Base-by-base conservation (phyloP, 2,329 filamentous ascomycete species). In the Byssothecium circinans region DNA sequence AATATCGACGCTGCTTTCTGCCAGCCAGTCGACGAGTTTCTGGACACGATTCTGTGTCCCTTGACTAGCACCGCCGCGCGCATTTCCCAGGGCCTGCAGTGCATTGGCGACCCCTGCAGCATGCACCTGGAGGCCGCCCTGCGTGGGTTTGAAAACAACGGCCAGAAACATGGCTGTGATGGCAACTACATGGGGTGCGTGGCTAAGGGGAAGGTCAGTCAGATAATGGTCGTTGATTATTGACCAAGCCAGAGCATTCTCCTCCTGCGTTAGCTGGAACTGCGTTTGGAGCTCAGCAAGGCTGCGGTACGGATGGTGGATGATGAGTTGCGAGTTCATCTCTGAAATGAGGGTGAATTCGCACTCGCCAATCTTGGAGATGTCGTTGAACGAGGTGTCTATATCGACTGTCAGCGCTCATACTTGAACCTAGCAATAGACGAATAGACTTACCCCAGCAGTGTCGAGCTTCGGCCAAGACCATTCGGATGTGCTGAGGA, bases 201-300 rank as follows among this genome's bases (percentile, higher is more conserved):
- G 87, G 0, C 95, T 79, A 12, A 96, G 78, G 1, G 89, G 89
- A n/a, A 96, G 78, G 67, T 96, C 91, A 7, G 91, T 96, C 72
- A 95, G 86, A 74, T 89, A 96, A 68, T 89, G 88, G 69, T 96
- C 91, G 72, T 96, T 96, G 67, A 96, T 86, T 51, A 96, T 84
- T 1, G 84, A 88, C 77, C 87, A 88, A 23, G 90, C 88, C 25
- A 95, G 78, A 37, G 83, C 81, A 22, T 84, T 78, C 65, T 96
- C 91, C 53, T 96, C 91, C 47, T 84, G 81, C n/a, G 82, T 83
- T 35, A 96, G 77, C 38, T 78, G 76, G 49, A 96, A 81, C 49
- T 88, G 82, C 43, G 77, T 75, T 55, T 89, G 85, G 35, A 95
- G 77, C 35, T 85, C 84, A 4, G 81, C 81, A 23, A 96, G 77